Base-by-base conservation (phyloP, 2,329 filamentous ascomycete species). In the Fusarium udum region DNA sequence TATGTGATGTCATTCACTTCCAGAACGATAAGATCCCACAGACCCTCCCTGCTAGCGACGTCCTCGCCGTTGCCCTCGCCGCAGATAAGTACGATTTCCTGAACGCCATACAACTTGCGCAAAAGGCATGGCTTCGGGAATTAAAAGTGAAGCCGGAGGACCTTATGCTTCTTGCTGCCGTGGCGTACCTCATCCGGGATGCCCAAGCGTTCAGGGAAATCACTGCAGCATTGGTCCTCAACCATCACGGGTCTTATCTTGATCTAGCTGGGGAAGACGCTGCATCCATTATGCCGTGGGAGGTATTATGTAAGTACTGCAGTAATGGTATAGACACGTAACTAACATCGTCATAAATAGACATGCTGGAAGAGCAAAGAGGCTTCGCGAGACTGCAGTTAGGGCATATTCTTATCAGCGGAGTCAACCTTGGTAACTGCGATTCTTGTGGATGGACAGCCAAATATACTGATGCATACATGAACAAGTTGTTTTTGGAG, bases 171-270 rank as follows among this genome's bases (percentile, higher is more conserved):
- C 28, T 34, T 0, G 2, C 15, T 7, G 15, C 22, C 16, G 48
- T 4, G 15, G 31, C 48, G 0, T 32, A 34, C 8, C 28, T 51
- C 5, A 5, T 32, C 2, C 0, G 0, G 22, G 0, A 51, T 32
- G 15, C 28, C 1, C 5, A 18, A 24, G 28, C 28, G 1, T 51
- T 51, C 4, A 51, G 0, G 1, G 1, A 34, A 3, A 0, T 7
- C 48, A 51, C 48, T 24, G 7, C 31, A 14, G 22, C 11, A 4
- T 24, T 51, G 16, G 6, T 51, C 0, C 16, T 51, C 5, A 2
- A 24, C 4, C 4, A 51, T 34, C 0, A 14, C 0, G 22, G 22
- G 0, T 24, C 28, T 51, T 51, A 51, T 24, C 28, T 51, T 2
- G 5, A 3, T 9, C 46, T 32, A 0, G 3, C 2, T 18, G 10